These are phyloP conservation scores for Aspergillus avenaceus DNA, from an alignment of 495 filamentous ascomycete species.

Conservation along the genomic window DNA sequence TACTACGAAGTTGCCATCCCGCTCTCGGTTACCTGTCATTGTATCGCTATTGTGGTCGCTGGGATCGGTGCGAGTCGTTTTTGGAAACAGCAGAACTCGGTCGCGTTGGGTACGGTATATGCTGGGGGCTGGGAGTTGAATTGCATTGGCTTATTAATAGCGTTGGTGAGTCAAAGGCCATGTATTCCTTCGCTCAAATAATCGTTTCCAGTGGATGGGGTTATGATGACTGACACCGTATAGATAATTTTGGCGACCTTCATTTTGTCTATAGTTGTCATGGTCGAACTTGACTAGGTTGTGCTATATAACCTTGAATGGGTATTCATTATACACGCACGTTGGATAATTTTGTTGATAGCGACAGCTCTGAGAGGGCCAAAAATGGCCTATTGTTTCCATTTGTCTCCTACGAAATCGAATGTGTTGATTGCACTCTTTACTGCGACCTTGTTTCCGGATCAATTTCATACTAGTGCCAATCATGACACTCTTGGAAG, in stretches of 20 bases:
- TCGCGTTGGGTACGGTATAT: slow-evolving; percentile 60
- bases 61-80: slow-evolving; percentile 59
- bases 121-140: slow-evolving; percentile 68
- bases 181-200: background rate
- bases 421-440: too few relatives aligned
- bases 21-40: slow-evolving; percentile 55
- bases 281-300: slow-evolving; percentile 24
- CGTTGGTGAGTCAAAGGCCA: slow-evolving; percentile 39
- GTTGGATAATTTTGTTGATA: too few relatives aligned
- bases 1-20: slow-evolving; percentile 65
- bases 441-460: too few relatives aligned
- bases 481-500: too few relatives aligned
- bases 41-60: slow-evolving; percentile 52
- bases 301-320: too few relatives aligned
- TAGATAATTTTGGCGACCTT: slow-evolving; percentile 27
- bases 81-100: slow-evolving; percentile 66
- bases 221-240: background rate
- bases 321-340: too few relatives aligned
- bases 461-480: too few relatives aligned
- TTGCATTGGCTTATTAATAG: slow-evolving; percentile 44
- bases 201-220: background rate
- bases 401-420: too few relatives aligned
- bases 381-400: too few relatives aligned
- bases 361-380: too few relatives aligned
- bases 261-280: slow-evolving; percentile 26